phyloP scores from a whole-genome alignment of 257 asterid species.

The Gentiana straminea region DNA sequence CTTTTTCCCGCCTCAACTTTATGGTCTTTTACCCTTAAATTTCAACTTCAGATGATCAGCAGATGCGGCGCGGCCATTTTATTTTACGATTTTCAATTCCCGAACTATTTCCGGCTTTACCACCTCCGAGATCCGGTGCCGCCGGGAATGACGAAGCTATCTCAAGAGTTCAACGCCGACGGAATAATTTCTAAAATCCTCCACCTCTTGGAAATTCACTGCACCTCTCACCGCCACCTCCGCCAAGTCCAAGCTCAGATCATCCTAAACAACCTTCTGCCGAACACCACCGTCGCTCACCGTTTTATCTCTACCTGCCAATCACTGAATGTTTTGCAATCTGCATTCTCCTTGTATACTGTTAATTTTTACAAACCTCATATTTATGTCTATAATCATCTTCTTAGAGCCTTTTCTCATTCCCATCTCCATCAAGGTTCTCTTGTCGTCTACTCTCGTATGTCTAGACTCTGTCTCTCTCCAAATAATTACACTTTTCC shows the following conservation, averaged over 20 bases:
- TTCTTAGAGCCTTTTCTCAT: constrained; percentile 52
- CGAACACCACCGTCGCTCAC: constrained; percentile 38
- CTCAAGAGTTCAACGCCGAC: constrained; percentile 4
- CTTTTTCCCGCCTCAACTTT: neutral
- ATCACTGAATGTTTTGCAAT: constrained; percentile 33
- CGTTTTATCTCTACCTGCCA: constrained; percentile 41
- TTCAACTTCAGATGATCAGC: neutral
- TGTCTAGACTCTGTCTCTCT: constrained; percentile 27
- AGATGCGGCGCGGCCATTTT: neutral
- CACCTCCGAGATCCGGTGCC: neutral
- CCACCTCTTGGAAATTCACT: constrained; percentile 13
- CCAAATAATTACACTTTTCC: constrained; percentile 53
- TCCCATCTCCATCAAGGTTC: constrained; percentile 27
- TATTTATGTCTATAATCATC: constrained; percentile 51
- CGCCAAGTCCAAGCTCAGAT: constrained; percentile 56
- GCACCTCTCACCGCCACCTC: constrained; percentile 25
- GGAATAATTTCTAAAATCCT: constrained; percentile 15
- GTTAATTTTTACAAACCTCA: constrained; percentile 30
- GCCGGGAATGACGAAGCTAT: neutral
- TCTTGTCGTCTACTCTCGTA: constrained; percentile 28
- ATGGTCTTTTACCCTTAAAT: neutral
- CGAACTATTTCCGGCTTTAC: neutral
- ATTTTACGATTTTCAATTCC: neutral
- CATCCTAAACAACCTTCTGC: constrained; percentile 31
- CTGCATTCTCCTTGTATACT: constrained; percentile 51